Percentiles rank a stretch among this genome's conserved stretches.
Conservation (phyloP, 331 rosid genomes). For the Rosa hybrid region DNA sequence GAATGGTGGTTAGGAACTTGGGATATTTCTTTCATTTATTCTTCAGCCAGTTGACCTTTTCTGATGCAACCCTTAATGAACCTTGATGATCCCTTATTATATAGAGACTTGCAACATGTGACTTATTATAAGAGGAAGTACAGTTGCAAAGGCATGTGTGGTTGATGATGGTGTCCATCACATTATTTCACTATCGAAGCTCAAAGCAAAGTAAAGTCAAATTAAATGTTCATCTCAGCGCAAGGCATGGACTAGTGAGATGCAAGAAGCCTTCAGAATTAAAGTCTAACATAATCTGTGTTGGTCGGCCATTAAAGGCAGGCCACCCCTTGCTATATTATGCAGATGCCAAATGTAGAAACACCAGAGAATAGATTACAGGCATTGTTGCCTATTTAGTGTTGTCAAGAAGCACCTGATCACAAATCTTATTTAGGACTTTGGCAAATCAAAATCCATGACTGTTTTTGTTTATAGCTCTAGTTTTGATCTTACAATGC, state of each 20-base stretch:
- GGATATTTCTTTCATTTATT: neutral
- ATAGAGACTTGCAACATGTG: neutral
- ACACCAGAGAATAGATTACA: neutral
- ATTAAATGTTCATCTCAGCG: constrained; percentile 4
- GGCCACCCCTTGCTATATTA: neutral
- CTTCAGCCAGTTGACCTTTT: neutral
- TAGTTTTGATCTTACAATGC: constrained; percentile 37
- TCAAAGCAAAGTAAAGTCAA: constrained; percentile 9
- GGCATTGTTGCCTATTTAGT: neutral
- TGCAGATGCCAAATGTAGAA: constrained; percentile 4
- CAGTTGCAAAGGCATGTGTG: constrained; percentile 7
- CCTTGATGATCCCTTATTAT: neutral
- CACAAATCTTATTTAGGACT: neutral
- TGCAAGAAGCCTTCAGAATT: constrained; percentile 20
- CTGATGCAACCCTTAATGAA: neutral
- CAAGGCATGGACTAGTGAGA: neutral
- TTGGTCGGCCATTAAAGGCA: constrained; percentile 9
- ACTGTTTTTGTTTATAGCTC: constrained; percentile 31
- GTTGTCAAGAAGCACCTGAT: neutral
- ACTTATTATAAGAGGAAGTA: constrained; percentile 2
- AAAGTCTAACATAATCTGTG: constrained; percentile 5
- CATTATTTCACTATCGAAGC: neutral
- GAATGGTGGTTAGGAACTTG: neutral
- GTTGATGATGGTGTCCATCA: neutral
- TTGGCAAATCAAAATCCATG: constrained; percentile 33